Evolutionary conservation across 768 basidiomycete species (phyloP).

Genomic region (Rhodotorula toruloides): DNA sequence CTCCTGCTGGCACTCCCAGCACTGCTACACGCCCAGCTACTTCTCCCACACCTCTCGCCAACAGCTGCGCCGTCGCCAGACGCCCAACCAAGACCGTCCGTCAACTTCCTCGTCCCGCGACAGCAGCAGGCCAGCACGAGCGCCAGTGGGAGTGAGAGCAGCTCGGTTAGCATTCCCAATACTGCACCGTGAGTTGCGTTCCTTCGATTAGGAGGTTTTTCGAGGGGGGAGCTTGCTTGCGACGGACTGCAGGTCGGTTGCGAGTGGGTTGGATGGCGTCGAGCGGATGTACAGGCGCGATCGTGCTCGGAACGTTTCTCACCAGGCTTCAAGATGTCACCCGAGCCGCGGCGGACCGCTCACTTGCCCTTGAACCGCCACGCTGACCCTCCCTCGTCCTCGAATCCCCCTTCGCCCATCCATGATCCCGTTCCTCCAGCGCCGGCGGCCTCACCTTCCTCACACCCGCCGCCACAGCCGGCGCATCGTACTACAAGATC

Average conservation of each 20-base stretch:
- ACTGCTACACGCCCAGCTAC: too few species aligned
- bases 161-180: slow-evolving; percentile 5
- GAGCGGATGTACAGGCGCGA: too few species aligned
- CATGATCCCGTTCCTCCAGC: slow-evolving; percentile 21
- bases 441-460: slow-evolving; percentile 63
- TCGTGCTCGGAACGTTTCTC: too few species aligned
- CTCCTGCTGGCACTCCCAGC: too few species aligned
- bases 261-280: too few species aligned
- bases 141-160: background rate
- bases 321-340: background rate
- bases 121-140: background rate
- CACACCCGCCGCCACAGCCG: slow-evolving; percentile 68
- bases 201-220: background rate
- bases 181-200: background rate
- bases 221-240: background rate
- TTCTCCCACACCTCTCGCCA: too few species aligned
- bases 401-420: background rate
- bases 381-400: background rate
- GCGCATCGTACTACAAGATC: slow-evolving; percentile 84
- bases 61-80: too few species aligned
- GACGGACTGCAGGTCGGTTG: too few species aligned
- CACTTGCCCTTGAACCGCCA: too few species aligned
- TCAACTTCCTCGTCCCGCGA: background rate
- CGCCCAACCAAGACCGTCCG: too few species aligned
- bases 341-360: too few species aligned